phyloP scores from a whole-genome alignment of 768 basidiomycete genomes.

The Hypsizygus marmoreus region DNA sequence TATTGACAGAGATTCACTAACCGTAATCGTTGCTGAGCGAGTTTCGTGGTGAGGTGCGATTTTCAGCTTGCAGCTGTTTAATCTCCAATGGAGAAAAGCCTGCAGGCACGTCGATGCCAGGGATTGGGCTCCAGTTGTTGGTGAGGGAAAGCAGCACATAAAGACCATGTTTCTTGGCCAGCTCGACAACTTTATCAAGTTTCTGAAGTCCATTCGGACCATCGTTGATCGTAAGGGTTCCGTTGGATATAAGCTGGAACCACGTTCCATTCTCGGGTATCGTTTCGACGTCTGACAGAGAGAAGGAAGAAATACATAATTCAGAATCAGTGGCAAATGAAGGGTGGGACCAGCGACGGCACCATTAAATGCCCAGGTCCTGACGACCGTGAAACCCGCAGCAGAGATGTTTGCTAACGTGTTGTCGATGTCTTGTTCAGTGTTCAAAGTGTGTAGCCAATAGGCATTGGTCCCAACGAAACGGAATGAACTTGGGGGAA shows the following conservation, averaged over 20 bases:
- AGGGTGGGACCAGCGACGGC: not conserved
- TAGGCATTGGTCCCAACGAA: slow-evolving; percentile 61
- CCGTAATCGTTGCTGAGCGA: slow-evolving; percentile 66
- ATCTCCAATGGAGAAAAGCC: slow-evolving; percentile 52
- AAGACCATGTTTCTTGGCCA: slow-evolving; percentile 56
- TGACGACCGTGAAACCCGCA: slow-evolving; percentile 57
- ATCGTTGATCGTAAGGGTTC: slow-evolving; percentile 54
- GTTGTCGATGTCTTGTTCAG: slow-evolving; percentile 53
- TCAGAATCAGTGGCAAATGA: too few species aligned
- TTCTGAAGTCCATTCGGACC: slow-evolving; percentile 65
- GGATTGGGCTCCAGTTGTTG: slow-evolving; percentile 52
- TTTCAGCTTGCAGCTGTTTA: slow-evolving; percentile 23
- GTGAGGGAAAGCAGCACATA: slow-evolving; percentile 58
- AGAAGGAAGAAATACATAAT: too few species aligned
- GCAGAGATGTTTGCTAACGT: slow-evolving; percentile 61
- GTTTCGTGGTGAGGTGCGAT: slow-evolving; percentile 49
- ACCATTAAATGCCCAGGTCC: slow-evolving; percentile 78
- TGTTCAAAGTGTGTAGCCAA: slow-evolving; percentile 61
- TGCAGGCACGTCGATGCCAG: slow-evolving; percentile 9
- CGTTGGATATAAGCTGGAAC: slow-evolving; percentile 62
- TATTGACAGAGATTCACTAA: slow-evolving; percentile 19
- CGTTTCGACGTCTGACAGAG: slow-evolving; percentile 53
- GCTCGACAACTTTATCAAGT: slow-evolving; percentile 56
- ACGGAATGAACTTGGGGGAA: slow-evolving; percentile 24
- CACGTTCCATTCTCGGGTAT: slow-evolving; percentile 60